Base-by-base conservation (phyloP, 2,329 filamentous ascomycete genomes). In the Alternaria rosae region DNA sequence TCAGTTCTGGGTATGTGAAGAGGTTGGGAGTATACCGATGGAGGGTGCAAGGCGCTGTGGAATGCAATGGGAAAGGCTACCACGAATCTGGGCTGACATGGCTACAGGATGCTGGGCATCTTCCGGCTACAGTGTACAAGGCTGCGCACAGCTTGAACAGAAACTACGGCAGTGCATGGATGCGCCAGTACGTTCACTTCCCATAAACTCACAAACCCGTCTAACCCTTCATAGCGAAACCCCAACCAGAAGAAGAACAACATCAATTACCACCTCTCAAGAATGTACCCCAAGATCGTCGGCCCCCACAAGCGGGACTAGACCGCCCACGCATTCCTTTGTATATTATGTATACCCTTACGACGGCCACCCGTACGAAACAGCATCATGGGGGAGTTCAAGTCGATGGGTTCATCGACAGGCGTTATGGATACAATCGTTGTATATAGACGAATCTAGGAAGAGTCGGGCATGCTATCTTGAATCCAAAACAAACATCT, bases 181-280 rank as follows among this genome's bases (percentile, higher is more conserved):
- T 83, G 87, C 87, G 58, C 89, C 90, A 65, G 88, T 91, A 85
- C 75, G 84, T 84, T 78, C 59, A 45, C 59, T 25, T 21, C 8
- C 17, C 42, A 3, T 12, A 12, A 6, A 25, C 26, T n/a, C 15
- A 13, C 21, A 25, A 11, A 52, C 41, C 20, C 3, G 20, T 42
- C 64, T 69, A 53, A 72, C 63, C 42, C 28, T 43, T 42, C 58
- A 23, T 61, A 90, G 88, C 87, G 84, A 85, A 80, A 85, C 50
- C 79, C 80, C 66, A 79, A 82, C 57, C 78, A 81, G 67, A 87
- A 88, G 77, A 92, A 90, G 83, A 94, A 89, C 79, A 88, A 87
- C 67, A 93, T 98, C 87, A 98, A 98, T 82, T 94, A 94, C 85
- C 94, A 97, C 79, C 84, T 98, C 44, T 87, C 87, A 69, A 88